Evolutionary conservation across 2,329 filamentous ascomycete species (phyloP), one percentile per base, ranked within the genome.

Genomic region (Cytospora schulzeri): DNA sequence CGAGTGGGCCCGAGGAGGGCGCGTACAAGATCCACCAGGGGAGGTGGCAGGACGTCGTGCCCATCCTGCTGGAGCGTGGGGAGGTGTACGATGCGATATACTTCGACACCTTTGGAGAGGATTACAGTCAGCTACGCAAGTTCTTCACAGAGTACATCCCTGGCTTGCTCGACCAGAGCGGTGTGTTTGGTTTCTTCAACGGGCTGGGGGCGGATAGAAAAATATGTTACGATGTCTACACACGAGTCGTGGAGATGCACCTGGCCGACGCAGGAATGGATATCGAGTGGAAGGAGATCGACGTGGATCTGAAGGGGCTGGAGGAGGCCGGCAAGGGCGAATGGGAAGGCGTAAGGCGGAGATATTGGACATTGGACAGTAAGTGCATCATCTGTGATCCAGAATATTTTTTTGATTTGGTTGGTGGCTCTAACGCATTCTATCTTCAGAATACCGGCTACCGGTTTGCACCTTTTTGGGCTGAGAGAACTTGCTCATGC

Each of bases 41-140:
- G 3, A 83, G 82, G 69, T 96, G 93, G 93, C 93, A 96, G 76
- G 91, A 95, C 65, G 78, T 95, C 0, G 80, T 93, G 19, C 90
- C 89, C 0, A 79, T 80, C 58, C 80, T 96, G 9, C 78, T 94
- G 1, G 85, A 86, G 65, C 78, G 86, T 50, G 90, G 90, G 12
- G 84, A 90, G 71, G 79, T 87, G 15, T 93, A 94, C 72, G 91
- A 96, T 73, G 91, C 90, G 31, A 92, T 99, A 70, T 99, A 98
- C 80, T 98, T 97, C 73, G 95, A 99, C 74, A 99, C 95, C 0
- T 98, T 98, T 76, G 95, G 93, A 8, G 95, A 99, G 78, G 91
- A 95, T 68, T 99, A 98, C 77, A 81, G 83, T 2, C 91, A 94
- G 74, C 86, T 98, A 31, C 89, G 90, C 55, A 83, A 88, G 66